These are phyloP conservation scores for Enteropsectra breve DNA, from an alignment of 371 early-diverging fungal genomes.

Conservation along the genomic window DNA sequence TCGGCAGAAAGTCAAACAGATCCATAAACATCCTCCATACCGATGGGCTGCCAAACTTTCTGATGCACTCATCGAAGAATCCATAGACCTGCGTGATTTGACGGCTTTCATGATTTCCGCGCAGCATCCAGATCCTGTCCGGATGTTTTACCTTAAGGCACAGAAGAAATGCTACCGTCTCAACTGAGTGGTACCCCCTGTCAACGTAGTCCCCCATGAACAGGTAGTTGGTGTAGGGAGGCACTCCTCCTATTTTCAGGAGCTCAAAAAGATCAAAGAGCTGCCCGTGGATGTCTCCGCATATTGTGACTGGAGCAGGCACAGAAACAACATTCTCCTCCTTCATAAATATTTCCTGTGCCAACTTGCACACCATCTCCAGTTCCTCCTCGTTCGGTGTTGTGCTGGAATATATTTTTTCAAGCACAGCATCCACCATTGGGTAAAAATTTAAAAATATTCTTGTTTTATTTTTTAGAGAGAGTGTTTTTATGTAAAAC, in stretches of 20 bases:
- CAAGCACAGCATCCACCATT: constrained; percentile 59
- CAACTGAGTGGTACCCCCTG: constrained; percentile 95
- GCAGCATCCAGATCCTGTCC: constrained; percentile 82
- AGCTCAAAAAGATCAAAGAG: constrained; percentile 81
- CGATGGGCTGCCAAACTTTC: constrained; percentile 88
- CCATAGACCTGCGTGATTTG: constrained; percentile 99
- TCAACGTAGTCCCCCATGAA: constrained; percentile 99
- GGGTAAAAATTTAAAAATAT: constrained; percentile 28
- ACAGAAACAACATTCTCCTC: constrained; percentile 81
- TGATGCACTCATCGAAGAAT: constrained; percentile 95
- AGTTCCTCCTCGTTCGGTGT: constrained; percentile 72
- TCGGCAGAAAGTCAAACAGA: constrained; percentile 89
- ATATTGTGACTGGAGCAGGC: constrained; percentile 76
- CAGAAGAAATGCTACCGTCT: constrained; percentile 86
- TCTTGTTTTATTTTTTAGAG: no score
- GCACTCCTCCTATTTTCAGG: constrained; percentile 81
- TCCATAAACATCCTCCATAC: constrained; percentile 97
- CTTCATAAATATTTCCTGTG: constrained; percentile 68
- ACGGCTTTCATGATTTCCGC: constrained; percentile 96
- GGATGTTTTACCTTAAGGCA: constrained; percentile 84
- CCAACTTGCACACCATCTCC: constrained; percentile 72
- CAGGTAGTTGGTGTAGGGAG: constrained; percentile 75
- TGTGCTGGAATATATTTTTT: constrained; percentile 63
- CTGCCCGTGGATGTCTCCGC: constrained; percentile 93
- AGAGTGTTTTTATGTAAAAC: no score